These are phyloP conservation scores for Sporothrix dimorphospora DNA, from an alignment of 2,329 filamentous ascomycete genomes.

Conservation along the genomic window DNA sequence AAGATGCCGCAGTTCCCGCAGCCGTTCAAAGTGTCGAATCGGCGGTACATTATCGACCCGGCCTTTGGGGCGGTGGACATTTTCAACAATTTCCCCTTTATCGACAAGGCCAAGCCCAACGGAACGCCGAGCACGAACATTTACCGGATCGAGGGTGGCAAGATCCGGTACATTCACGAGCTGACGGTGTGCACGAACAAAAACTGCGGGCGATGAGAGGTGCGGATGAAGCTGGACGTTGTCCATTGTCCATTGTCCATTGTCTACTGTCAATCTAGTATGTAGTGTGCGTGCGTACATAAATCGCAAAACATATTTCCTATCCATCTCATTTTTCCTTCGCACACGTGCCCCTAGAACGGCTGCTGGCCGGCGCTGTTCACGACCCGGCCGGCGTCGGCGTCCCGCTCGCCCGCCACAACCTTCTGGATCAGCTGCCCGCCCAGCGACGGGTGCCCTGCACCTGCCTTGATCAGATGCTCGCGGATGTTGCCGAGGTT, in stretches of 20 bases:
- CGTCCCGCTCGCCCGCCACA: conserved; percentile 46
- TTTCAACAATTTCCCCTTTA: conserved; percentile 35
- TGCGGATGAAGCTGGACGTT: too few species aligned
- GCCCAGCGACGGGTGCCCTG: conserved; percentile 34
- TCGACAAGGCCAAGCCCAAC: conserved; percentile 35
- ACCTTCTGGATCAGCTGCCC: conserved; percentile 45
- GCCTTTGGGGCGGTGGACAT: conserved; percentile 33
- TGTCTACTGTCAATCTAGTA: too few species aligned
- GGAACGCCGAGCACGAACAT: conserved; percentile 36
- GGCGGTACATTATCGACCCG: conserved; percentile 34
- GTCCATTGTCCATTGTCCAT: too few species aligned
- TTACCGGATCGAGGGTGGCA: conserved; percentile 34
- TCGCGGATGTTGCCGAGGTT: conserved; percentile 43
- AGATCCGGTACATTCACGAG: conserved; percentile 37
- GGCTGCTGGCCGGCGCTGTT: conserved; percentile 9
- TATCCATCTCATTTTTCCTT: too few species aligned
- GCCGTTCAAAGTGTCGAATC: conserved; percentile 30
- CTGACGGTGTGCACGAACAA: conserved; percentile 35
- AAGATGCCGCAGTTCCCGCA: conserved; percentile 30
- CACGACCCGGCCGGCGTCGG: conserved; percentile 22
- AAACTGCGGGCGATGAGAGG: background rate
- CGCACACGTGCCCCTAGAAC: background rate
- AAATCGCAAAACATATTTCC: background rate
- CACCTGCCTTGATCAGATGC: conserved; percentile 33
- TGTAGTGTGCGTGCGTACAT: too few species aligned